Percentiles rank a stretch among this genome's conserved stretches.
Evolutionary conservation across 2,329 filamentous ascomycete species (phyloP).

Genomic region (Fusarium praegraminearum): DNA sequence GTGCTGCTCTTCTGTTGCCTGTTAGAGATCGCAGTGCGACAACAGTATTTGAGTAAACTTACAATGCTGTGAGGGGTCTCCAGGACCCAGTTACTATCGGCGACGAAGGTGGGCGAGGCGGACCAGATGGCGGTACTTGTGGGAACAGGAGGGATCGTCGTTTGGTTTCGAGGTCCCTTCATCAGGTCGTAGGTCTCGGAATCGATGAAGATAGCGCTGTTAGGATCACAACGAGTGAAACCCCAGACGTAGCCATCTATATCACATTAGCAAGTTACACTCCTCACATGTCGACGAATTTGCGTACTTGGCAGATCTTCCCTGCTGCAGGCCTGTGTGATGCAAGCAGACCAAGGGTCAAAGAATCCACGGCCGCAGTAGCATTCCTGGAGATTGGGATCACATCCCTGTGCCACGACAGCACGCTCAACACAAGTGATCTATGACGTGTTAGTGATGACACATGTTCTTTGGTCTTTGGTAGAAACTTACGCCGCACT

Average conservation of each 20-base stretch:
- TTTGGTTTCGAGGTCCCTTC: background rate
- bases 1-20: background rate
- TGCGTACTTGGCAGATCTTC: background rate
- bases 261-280: background rate
- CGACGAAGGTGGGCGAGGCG: background rate
- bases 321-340: background rate
- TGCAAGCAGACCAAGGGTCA: background rate
- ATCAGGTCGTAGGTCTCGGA: background rate
- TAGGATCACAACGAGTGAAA: background rate
- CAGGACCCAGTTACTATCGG: background rate
- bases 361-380: background rate
- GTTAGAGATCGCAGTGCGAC: background rate
- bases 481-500: background rate
- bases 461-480: background rate
- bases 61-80: background rate
- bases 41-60: background rate
- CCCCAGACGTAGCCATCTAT: background rate
- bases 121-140: background rate
- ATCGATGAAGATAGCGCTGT: background rate
- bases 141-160: background rate
- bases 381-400: background rate
- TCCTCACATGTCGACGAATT: too few relatives aligned
- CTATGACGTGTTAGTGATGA: background rate
- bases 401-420: background rate
- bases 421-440: background rate